Base-by-base conservation (phyloP, 495 filamentous ascomycete species). In the Penicillium verhagenii region DNA sequence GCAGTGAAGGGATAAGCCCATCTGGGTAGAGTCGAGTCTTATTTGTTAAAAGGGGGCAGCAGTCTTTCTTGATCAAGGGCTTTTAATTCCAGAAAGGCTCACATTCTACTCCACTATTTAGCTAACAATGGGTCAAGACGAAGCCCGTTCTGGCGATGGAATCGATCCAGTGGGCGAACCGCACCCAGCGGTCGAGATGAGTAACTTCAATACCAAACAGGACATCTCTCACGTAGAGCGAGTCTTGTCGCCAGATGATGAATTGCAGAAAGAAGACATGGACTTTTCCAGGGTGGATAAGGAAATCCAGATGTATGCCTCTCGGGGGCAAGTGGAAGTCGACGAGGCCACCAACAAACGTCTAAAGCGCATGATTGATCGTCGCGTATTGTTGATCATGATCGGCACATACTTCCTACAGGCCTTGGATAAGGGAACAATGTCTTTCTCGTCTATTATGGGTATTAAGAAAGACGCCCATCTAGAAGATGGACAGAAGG, bases 391-490 rank as follows among this genome's bases (percentile, higher is more conserved):
- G 66, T 74, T 80, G 0, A 66, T 80, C 38, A 75, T 76, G 72
- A 70, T 76, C 37, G 47, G 52, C 31, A 76, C 73, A 1, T 90
- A 89, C 65, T 90, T 90, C 60, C 67, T 89, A 2, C 87, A 90
- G 49, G 84, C 86, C n/a, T 74, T 90, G 26, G 85, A 88, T 58
- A 89, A 89, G 68, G 86, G 85, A 8, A 88, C 84, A 1, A 64
- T 90, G 72, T 83, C 81, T 3, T 88, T 87, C 61, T 77, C 86
- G 4, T 84, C 85, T 16, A 86, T 88, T 46, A 88, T 89, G 86
- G 83, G 82, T 2, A 80, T 89, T 29, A 70, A 73, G 1, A 63
- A 71, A 9, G 83, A 89, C 59, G 78, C 80, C 0, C 57, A 71
- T 25, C 66, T 88, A 11, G 56, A 66, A 37, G 52, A 72, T 6